These are phyloP conservation scores for Pyrus hybrid DNA, from an alignment of 331 rosid species.

Conservation along the genomic window DNA sequence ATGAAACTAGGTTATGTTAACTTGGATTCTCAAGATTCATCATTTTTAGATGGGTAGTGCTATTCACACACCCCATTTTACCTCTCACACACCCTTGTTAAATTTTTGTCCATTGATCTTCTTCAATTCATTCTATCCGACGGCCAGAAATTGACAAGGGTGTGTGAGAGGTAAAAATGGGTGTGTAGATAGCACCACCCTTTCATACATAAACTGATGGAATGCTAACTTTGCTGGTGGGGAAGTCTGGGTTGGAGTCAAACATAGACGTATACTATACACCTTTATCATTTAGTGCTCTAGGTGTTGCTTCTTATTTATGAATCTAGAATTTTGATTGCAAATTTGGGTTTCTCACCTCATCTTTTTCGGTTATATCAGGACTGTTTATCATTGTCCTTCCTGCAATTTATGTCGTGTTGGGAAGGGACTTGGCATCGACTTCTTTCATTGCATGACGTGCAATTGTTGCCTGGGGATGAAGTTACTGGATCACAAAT, in stretches of 20 bases:
- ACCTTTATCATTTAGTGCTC: neutral
- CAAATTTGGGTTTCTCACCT: neutral
- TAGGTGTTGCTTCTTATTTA: neutral
- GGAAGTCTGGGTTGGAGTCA: neutral
- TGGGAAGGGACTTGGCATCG: slow-evolving; percentile 45
- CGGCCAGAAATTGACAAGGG: too few relatives aligned
- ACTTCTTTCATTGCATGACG: slow-evolving; percentile 46
- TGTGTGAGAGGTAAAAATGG: too few relatives aligned
- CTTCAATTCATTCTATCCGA: too few relatives aligned
- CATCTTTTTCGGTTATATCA: slow-evolving; percentile 9
- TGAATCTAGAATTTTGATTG: neutral
- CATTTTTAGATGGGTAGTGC: neutral
- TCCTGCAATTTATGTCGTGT: slow-evolving; percentile 50
- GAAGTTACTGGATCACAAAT: slow-evolving; percentile 29
- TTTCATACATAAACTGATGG: neutral
- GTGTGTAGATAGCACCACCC: too few relatives aligned
- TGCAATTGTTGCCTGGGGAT: slow-evolving; percentile 47
- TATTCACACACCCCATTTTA: too few relatives aligned
- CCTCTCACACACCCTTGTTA: too few relatives aligned
- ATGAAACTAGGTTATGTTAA: neutral
- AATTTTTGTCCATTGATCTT: too few relatives aligned
- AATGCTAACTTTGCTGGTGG: neutral
- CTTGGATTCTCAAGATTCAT: neutral
- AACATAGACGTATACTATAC: neutral
- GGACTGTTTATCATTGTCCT: slow-evolving; percentile 51